phyloP scores from a whole-genome alignment of 257 asterid genomes.

The Gentiana dahurica region DNA sequence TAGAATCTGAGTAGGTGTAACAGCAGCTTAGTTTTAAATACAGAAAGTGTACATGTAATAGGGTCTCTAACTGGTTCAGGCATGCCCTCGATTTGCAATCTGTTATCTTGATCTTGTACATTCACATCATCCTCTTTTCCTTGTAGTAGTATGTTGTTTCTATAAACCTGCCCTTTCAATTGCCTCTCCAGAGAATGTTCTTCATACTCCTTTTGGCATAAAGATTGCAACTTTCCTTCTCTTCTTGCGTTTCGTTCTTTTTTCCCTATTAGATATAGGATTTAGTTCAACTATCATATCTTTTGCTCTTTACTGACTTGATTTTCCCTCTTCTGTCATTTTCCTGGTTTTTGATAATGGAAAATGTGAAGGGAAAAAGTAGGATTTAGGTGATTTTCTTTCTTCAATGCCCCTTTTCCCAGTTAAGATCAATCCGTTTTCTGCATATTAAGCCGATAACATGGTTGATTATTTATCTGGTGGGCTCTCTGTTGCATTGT shows the following conservation, averaged over 20 bases:
- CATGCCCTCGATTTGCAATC: neutral
- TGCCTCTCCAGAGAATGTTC: neutral
- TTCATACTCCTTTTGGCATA: neutral
- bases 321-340: conserved; percentile 29
- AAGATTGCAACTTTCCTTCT: neutral
- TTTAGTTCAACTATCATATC: conserved; percentile 14
- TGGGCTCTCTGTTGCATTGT: no score
- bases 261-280: conserved; percentile 16
- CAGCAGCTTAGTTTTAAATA: conserved; percentile 9
- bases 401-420: neutral
- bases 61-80: conserved; percentile 18
- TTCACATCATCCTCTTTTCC: no score
- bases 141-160: no score
- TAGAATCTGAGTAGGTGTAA: conserved; percentile 2
- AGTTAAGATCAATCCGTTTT: conserved; percentile 4
- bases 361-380: conserved; percentile 37
- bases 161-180: neutral
- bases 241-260: neutral
- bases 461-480: no score
- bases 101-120: no score
- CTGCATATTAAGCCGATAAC: neutral
- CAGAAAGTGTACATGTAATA: conserved; percentile 10
- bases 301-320: conserved; percentile 18
- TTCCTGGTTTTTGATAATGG: conserved; percentile 54
- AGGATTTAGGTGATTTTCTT: conserved; percentile 5